These are phyloP conservation scores for Phialemoniopsis sp. DNA, from an alignment of 2,329 filamentous ascomycete genomes.

Conservation along the genomic window DNA sequence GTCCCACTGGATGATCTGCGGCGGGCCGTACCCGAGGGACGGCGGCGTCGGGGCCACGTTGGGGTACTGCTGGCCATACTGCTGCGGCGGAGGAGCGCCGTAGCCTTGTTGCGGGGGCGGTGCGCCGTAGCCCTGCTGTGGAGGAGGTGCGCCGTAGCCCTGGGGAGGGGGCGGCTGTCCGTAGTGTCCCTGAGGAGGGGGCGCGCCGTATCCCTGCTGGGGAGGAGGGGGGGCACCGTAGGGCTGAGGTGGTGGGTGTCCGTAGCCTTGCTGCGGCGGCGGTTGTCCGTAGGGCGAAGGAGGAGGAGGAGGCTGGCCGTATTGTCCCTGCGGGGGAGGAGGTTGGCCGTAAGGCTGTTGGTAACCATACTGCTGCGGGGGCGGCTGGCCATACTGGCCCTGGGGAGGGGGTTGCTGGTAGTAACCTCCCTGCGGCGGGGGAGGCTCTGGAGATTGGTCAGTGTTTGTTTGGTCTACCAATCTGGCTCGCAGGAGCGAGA, in stretches of 20 bases:
- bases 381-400: slow-evolving; percentile 16
- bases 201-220: slow-evolving; percentile 22
- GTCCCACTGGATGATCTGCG: slow-evolving; percentile 67
- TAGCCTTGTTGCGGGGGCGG: slow-evolving; percentile 21
- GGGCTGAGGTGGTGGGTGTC: slow-evolving; percentile 22
- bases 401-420: slow-evolving; percentile 18
- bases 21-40: slow-evolving; percentile 70
- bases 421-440: slow-evolving; percentile 20
- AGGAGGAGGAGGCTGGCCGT: slow-evolving; percentile 31
- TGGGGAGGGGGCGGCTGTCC: slow-evolving; percentile 16
- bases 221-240: slow-evolving; percentile 26
- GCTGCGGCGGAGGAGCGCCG: slow-evolving; percentile 30
- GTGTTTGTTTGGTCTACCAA: not conserved
- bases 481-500: too few relatives aligned
- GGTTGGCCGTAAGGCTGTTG: slow-evolving; percentile 18
- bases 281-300: slow-evolving; percentile 27
- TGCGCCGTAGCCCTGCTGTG: slow-evolving; percentile 22
- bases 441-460: slow-evolving; percentile 13
- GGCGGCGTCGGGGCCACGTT: slow-evolving; percentile 54
- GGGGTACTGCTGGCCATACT: slow-evolving; percentile 19
- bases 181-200: slow-evolving; percentile 17
- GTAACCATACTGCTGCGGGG: slow-evolving; percentile 13
- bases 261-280: slow-evolving; percentile 23
- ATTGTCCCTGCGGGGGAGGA: slow-evolving; percentile 21
- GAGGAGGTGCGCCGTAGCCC: slow-evolving; percentile 17